A percentile compares a stretch with the other conserved stretches of the same genome.
These are phyloP conservation scores for Kodamaea kaohsiungensis DNA, from an alignment of 805 yeast genomes.

Conservation along the genomic window DNA sequence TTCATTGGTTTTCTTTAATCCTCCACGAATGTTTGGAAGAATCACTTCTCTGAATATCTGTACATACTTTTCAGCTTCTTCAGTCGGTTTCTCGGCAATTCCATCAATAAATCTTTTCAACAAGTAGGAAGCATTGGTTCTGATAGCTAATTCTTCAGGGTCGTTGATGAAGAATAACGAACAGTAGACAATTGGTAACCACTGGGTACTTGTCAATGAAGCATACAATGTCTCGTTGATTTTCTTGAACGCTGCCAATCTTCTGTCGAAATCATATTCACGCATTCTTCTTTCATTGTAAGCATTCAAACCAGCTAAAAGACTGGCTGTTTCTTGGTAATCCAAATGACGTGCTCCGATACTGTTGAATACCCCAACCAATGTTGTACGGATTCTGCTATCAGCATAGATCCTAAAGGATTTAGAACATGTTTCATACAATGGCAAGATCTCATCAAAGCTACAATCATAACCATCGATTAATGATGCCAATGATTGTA, in stretches of 20 bases:
- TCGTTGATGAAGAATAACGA: conserved; percentile 73
- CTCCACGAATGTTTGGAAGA: conserved; percentile 65
- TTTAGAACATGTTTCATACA: conserved; percentile 54
- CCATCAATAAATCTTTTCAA: conserved; percentile 68
- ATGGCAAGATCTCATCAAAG: conserved; percentile 48
- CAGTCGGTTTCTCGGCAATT: conserved; percentile 27
- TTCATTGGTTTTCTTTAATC: conserved; percentile 61
- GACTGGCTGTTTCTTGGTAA: conserved; percentile 41
- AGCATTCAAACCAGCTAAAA: conserved; percentile 71
- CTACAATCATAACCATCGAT: conserved; percentile 54
- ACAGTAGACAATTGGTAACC: conserved; percentile 77
- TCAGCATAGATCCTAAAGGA: conserved; percentile 62
- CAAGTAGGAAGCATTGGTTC: conserved; percentile 72
- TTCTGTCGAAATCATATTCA: conserved; percentile 76
- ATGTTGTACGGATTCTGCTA: conserved; percentile 57
- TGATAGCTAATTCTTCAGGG: conserved; percentile 73
- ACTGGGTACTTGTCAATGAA: conserved; percentile 53
- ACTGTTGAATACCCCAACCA: conserved; percentile 59
- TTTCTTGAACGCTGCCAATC: conserved; percentile 65
- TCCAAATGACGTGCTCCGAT: conserved; percentile 55
- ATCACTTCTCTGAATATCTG: conserved; percentile 52
- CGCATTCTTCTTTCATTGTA: conserved; percentile 60
- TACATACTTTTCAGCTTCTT: conserved; percentile 29
- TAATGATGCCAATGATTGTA: conserved; percentile 57
- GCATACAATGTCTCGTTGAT: conserved; percentile 58